Percentiles rank a stretch among this genome's conserved stretches.
phyloP scores from a whole-genome alignment of 768 basidiomycete species.

The Pluteus cervinus region DNA sequence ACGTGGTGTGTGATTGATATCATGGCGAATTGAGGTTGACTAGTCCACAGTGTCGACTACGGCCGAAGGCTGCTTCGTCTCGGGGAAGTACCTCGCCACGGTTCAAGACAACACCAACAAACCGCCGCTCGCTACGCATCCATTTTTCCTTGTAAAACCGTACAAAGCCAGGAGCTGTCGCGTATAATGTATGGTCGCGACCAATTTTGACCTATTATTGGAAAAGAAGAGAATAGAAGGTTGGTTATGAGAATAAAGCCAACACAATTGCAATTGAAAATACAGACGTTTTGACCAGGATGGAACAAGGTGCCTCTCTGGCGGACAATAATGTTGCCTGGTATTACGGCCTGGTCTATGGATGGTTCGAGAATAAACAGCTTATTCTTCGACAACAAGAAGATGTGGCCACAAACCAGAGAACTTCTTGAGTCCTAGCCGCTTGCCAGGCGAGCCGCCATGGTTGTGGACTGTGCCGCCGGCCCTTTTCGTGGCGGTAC shows the following conservation, averaged over 20 bases:
- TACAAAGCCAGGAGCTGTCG: slow-evolving; percentile 84
- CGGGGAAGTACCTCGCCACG: slow-evolving; percentile 85
- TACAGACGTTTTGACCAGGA: slow-evolving; percentile 84
- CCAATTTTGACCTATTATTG: slow-evolving; percentile 77
- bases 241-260: slow-evolving; percentile 1
- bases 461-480: slow-evolving; percentile 93
- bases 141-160: slow-evolving; percentile 88
- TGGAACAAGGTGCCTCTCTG: slow-evolving; percentile 93
- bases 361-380: not conserved
- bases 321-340: slow-evolving; percentile 94
- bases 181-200: slow-evolving; percentile 92
- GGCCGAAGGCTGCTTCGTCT: slow-evolving; percentile 64
- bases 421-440: slow-evolving; percentile 94
- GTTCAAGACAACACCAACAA: slow-evolving; percentile 77
- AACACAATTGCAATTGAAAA: slow-evolving; percentile 4
- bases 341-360: slow-evolving; percentile 83
- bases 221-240: slow-evolving; percentile 7
- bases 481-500: slow-evolving; percentile 94
- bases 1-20: slow-evolving; percentile 2
- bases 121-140: slow-evolving; percentile 68
- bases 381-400: slow-evolving; percentile 2
- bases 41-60: slow-evolving; percentile 80
- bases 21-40: slow-evolving; percentile 50
- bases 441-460: slow-evolving; percentile 87
- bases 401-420: slow-evolving; percentile 52